Conservation (phyloP, 192 early-diverging fungal genomes). For the Umbelopsis ramanniana region DNA sequence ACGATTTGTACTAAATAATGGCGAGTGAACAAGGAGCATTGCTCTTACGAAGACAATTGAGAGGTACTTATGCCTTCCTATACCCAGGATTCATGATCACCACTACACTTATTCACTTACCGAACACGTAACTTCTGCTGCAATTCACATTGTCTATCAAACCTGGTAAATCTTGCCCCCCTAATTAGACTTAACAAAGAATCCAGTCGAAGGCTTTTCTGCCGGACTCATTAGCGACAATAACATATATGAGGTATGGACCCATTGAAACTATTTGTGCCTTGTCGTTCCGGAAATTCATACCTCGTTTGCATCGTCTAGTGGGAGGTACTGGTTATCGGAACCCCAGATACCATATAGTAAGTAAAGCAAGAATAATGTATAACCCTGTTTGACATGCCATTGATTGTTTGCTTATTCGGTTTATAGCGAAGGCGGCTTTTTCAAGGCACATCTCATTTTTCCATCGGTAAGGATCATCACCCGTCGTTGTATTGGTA, state of each 20-base stretch:
- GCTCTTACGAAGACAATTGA: slow-evolving; percentile 53
- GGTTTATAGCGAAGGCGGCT: slow-evolving; percentile 82
- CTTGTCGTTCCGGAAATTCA: neutral
- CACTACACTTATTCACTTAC: too few relatives aligned
- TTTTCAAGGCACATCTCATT: slow-evolving; percentile 83
- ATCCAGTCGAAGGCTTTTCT: slow-evolving; percentile 82
- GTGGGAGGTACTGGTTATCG: slow-evolving; percentile 93
- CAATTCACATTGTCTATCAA: too few relatives aligned
- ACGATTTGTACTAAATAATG: neutral
- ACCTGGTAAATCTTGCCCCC: slow-evolving; percentile 14
- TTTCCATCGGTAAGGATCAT: slow-evolving; percentile 59
- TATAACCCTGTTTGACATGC: too few relatives aligned
- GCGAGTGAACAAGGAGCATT: slow-evolving; percentile 46
- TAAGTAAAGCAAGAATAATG: slow-evolving; percentile 44
- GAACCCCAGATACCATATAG: slow-evolving; percentile 86
- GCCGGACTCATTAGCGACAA: slow-evolving; percentile 87
- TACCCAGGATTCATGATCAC: neutral
- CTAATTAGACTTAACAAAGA: slow-evolving; percentile 72
- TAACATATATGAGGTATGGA: slow-evolving; percentile 84
- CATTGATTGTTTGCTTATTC: neutral
- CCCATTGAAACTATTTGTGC: neutral
- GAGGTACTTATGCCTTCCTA: slow-evolving; percentile 35
- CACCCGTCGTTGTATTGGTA: neutral
- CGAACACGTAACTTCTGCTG: too few relatives aligned
- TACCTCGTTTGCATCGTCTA: slow-evolving; percentile 33